These are phyloP conservation scores for Aspergillus alliaceus DNA, from an alignment of 2,329 filamentous ascomycete species.

Conservation along the genomic window DNA sequence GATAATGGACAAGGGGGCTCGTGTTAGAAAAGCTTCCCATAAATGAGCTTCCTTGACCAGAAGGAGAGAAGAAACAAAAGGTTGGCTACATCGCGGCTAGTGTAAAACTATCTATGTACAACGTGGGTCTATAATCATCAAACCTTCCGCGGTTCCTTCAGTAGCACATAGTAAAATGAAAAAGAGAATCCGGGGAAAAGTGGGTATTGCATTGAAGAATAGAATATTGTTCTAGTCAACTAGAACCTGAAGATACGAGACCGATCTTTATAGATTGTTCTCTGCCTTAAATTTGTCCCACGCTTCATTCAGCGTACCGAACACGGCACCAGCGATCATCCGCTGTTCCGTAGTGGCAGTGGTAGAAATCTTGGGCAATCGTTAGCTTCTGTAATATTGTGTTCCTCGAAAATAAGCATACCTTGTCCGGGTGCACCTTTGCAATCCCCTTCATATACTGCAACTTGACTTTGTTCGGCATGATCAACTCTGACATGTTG, in stretches of 20 bases:
- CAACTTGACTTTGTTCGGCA: slow-evolving; percentile 95
- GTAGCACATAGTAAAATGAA: background rate
- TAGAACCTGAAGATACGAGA: background rate
- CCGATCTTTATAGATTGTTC: slow-evolving; percentile 51
- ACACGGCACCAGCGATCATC: slow-evolving; percentile 67
- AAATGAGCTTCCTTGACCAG: background rate
- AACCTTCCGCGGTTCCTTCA: background rate
- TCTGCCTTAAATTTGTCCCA: slow-evolving; percentile 69
- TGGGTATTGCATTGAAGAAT: background rate
- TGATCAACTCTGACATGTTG: slow-evolving; percentile 86
- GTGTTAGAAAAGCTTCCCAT: background rate
- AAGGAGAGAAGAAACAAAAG: background rate
- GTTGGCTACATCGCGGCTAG: background rate
- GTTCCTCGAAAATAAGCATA: slow-evolving; percentile 49
- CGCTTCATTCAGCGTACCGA: slow-evolving; percentile 65
- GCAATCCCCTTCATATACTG: slow-evolving; percentile 99
- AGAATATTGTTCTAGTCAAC: background rate
- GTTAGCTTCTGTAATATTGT: background rate
- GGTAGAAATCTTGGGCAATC: slow-evolving; percentile 54
- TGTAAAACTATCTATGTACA: background rate
- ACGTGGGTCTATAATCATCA: background rate
- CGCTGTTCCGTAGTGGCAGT: slow-evolving; percentile 65
- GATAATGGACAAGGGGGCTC: background rate
- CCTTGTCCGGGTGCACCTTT: slow-evolving; percentile 98
- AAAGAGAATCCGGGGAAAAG: background rate